phyloP scores from a whole-genome alignment of 805 yeast species.

The Zygoascus bituminiphila region DNA sequence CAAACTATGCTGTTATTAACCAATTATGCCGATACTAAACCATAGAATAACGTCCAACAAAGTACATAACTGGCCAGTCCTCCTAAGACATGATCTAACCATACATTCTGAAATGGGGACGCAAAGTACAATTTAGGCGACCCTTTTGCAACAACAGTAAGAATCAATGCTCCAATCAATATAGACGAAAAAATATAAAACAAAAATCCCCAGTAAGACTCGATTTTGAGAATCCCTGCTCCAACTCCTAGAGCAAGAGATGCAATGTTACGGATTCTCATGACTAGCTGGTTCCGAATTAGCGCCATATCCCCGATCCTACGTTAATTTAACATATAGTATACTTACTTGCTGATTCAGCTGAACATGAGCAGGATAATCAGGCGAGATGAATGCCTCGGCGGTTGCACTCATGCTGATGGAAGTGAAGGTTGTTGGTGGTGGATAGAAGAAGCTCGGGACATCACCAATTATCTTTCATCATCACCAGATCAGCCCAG shows the following conservation, averaged over 20 bases:
- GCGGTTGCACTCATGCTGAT: background rate
- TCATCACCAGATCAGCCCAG: background rate
- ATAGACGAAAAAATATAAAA: constrained; percentile 35
- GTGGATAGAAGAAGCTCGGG: background rate
- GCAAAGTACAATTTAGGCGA: constrained; percentile 33
- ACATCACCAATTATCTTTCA: background rate
- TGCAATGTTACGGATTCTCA: constrained; percentile 36
- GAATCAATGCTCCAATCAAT: constrained; percentile 29
- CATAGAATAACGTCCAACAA: constrained; percentile 52
- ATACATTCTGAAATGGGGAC: constrained; percentile 34
- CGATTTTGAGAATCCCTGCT: constrained; percentile 47
- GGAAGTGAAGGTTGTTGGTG: background rate
- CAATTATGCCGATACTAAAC: constrained; percentile 35
- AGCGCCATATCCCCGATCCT: background rate
- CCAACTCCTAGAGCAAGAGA: constrained; percentile 44
- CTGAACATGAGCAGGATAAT: constrained; percentile 10
- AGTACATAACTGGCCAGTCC: constrained; percentile 46
- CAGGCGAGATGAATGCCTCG: constrained; percentile 11
- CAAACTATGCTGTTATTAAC: background rate
- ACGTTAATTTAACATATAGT: background rate
- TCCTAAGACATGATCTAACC: constrained; percentile 38
- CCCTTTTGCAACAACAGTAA: constrained; percentile 30
- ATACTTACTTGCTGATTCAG: constrained; percentile 14
- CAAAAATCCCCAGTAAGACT: constrained; percentile 41
- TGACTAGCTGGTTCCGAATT: constrained; percentile 13